These are phyloP conservation scores for Bauhinia variegata DNA, from an alignment of 306 rosid genomes.

Conservation along the genomic window DNA sequence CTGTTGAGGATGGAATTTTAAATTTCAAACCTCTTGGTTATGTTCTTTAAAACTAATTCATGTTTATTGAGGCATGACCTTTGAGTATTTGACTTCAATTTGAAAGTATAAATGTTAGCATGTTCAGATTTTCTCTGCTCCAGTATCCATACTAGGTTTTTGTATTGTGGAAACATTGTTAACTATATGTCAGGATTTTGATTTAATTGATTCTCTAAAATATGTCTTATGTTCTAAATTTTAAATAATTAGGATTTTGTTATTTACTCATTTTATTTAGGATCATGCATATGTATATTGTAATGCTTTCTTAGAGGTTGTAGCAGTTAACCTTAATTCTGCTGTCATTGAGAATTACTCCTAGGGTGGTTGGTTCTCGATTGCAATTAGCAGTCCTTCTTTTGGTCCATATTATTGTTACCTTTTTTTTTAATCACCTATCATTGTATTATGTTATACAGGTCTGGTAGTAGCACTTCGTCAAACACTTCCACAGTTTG, in stretches of 20 bases:
- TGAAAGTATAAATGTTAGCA: too few species aligned
- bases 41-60: constrained; percentile 8
- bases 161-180: background rate
- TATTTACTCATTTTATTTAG: background rate
- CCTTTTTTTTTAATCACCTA: too few species aligned
- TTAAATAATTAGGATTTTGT: constrained; percentile 9
- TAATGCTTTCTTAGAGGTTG: background rate
- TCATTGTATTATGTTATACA: constrained; percentile 4
- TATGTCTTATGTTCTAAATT: too few species aligned
- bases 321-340: constrained; percentile 3
- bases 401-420: background rate
- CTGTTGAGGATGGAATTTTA: constrained; percentile 30
- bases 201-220: too few species aligned
- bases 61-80: too few species aligned
- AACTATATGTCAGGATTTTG: background rate
- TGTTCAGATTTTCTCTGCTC: constrained; percentile 8
- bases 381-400: constrained; percentile 11
- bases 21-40: background rate
- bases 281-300: background rate
- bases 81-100: background rate
- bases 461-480: constrained; percentile 16
- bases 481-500: background rate
- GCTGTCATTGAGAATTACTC: constrained; percentile 2
- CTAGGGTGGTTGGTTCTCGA: constrained; percentile 2
- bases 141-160: background rate